A percentile compares a stretch with the other conserved stretches of the same genome.
These are phyloP conservation scores for Saccharomycopsis sp. DNA, from an alignment of 805 yeast genomes.

Conservation along the genomic window DNA sequence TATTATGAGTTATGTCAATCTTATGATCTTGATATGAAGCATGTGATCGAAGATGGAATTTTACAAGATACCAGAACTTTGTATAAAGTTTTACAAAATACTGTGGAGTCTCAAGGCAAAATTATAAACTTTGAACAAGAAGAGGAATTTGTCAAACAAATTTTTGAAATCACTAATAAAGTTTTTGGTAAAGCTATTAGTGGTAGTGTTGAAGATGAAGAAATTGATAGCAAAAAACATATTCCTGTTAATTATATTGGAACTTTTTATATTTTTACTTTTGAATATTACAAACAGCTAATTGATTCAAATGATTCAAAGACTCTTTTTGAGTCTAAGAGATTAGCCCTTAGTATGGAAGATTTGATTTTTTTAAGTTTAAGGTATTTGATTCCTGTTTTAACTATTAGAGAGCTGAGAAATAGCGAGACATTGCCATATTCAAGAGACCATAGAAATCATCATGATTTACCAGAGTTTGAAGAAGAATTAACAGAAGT, in stretches of 20 bases:
- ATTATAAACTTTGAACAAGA: too few species aligned
- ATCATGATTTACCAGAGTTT: not conserved
- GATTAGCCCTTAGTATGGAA: not conserved
- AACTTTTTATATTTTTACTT: not conserved
- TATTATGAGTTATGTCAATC: too few species aligned
- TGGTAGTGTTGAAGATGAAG: not conserved
- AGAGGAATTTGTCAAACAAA: constrained; percentile 27
- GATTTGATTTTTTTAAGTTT: constrained; percentile 33
- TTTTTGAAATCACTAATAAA: constrained; percentile 27
- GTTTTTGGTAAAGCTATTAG: not conserved
- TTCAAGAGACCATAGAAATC: not conserved
- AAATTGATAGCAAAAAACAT: not conserved
- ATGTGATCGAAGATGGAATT: too few species aligned
- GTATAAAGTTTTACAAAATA: too few species aligned
- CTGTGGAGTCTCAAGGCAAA: too few species aligned
- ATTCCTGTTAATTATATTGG: constrained; percentile 13
- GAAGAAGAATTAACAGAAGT: not conserved
- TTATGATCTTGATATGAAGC: too few species aligned
- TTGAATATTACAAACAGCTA: too few species aligned
- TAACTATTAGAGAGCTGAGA: constrained; percentile 12
- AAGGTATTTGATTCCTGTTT: constrained; percentile 31
- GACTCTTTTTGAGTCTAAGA: not conserved
- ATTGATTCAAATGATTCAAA: not conserved
- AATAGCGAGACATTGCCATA: not conserved
- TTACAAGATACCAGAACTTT: too few species aligned